Base-by-base conservation (phyloP, 768 basidiomycete genomes). In the Royoungia palumana region DNA sequence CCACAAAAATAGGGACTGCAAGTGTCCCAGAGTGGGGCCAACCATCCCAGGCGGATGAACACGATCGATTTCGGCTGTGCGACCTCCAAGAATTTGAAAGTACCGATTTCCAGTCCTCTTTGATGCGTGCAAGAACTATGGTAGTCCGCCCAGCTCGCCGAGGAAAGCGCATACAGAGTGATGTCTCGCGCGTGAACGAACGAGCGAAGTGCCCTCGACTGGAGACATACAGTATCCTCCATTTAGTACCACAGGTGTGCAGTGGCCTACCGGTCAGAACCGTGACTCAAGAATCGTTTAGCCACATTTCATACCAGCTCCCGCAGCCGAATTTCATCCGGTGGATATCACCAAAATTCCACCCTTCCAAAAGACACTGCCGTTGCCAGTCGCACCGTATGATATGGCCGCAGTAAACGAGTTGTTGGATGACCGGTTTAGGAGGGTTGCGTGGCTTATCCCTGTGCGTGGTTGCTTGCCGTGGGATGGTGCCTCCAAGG, bases 371-470 rank as follows among this genome's bases (percentile, higher is more conserved):
- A 75, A 71, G 57, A 51, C 59, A 1, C 57, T 43, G 38, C 73
- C 75, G 0, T 61, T 61, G 7, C 69, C 72, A 24, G 64, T 80
- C 38, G 44, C 70, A 20, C 67, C 69, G 7, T 64, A 67, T 44
- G 57, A 60, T 35, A 20, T 47, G 70, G 72, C 63, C 67, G 70
- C 54, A 59, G 48, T 66, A 9, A 41, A 47, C 32, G 52, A 53
- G 35, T 67, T 56, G 60, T 66, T 55, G 8, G 55, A 64, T 17
- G 46, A 54, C 22, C 60, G 59, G 22, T 73, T 71, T 54, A 56
- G 70, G 41, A 76, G 80, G 41, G 67, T 65, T 41, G 75, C 77
- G 8, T 84, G 82, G 82, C 57, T 83, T 14, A 71, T 84, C 32
- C 82, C 82, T 35, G 61, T 83, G 6, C 75, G 81, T 12, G 82